Evolutionary conservation across 2,329 filamentous ascomycete species (phyloP).

Genomic region (Coleophoma eucalyptorum): DNA sequence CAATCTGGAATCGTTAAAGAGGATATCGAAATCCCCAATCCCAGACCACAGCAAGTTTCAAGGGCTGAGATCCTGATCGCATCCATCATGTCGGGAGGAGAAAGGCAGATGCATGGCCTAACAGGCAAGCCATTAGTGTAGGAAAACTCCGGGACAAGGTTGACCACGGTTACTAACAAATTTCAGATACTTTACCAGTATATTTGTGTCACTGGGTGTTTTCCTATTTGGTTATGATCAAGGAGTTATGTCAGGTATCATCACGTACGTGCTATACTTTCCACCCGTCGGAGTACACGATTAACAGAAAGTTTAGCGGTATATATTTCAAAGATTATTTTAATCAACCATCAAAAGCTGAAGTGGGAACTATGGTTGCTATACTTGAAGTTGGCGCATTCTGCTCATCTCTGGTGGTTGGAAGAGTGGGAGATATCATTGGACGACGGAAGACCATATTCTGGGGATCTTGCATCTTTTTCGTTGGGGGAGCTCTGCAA

Average conservation of each 20-base stretch:
- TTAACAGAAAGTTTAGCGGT: constrained; percentile 51
- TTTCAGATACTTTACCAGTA: constrained; percentile 85
- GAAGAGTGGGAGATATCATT: constrained; percentile 86
- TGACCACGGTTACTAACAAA: background rate
- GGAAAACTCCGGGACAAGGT: constrained; percentile 27
- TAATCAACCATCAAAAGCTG: constrained; percentile 77
- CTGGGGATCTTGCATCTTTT: constrained; percentile 89
- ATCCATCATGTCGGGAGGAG: constrained; percentile 80
- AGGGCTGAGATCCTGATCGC: constrained; percentile 69
- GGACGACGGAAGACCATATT: constrained; percentile 87
- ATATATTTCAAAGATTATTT: constrained; percentile 90
- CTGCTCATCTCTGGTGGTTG: constrained; percentile 81
- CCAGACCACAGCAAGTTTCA: constrained; percentile 58
- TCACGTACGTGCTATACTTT: constrained; percentile 48
- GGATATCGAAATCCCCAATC: constrained; percentile 77
- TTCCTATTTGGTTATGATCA: constrained; percentile 90
- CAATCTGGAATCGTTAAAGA: constrained; percentile 54
- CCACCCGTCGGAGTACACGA: background rate
- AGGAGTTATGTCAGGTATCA: constrained; percentile 78
- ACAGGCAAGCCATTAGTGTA: constrained; percentile 95
- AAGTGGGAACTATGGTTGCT: constrained; percentile 96
- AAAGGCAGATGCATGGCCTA: constrained; percentile 78
- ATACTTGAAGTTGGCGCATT: constrained; percentile 94
- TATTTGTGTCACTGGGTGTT: constrained; percentile 82
- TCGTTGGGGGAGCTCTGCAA: constrained; percentile 79